Evolutionary conservation across 768 basidiomycete species (phyloP).

Genomic region (Pisolithus tinctorius): DNA sequence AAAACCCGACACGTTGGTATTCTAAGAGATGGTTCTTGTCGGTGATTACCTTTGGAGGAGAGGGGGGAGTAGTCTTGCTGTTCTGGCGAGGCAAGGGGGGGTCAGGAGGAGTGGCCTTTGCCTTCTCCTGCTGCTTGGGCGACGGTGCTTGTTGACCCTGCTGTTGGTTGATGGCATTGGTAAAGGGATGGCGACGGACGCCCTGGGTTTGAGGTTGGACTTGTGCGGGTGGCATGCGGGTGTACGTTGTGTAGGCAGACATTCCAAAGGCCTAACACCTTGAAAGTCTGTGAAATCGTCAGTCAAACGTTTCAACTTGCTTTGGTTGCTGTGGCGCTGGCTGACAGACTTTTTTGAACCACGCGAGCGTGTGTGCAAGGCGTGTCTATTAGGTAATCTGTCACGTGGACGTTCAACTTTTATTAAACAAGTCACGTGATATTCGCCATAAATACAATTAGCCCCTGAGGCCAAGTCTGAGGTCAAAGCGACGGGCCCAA

Average conservation of each 20-base stretch:
- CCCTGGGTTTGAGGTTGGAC: constrained; percentile 15
- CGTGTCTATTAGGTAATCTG: constrained; percentile 26
- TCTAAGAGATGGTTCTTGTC: constrained; percentile 53
- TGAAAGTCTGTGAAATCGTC: constrained; percentile 17
- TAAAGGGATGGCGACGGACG: constrained; percentile 36
- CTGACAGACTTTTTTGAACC: constrained; percentile 7
- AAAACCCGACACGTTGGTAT: constrained; percentile 70
- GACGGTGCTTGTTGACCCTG: constrained; percentile 25
- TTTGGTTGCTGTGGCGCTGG: constrained; percentile 1
- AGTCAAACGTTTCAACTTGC: not conserved
- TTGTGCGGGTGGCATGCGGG: constrained; percentile 28
- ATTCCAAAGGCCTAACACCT: constrained; percentile 45
- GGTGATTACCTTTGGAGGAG: constrained; percentile 69
- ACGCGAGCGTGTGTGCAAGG: constrained; percentile 9
- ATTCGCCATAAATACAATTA: too few relatives aligned
- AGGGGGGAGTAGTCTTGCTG: constrained; percentile 73
- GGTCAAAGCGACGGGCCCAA: constrained; percentile 3
- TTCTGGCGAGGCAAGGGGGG: constrained; percentile 79
- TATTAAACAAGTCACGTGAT: constrained; percentile 16
- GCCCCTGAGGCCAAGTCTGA: not conserved
- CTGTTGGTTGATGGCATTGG: constrained; percentile 33
- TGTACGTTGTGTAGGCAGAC: constrained; percentile 32
- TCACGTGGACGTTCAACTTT: constrained; percentile 26
- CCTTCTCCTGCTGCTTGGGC: constrained; percentile 33
- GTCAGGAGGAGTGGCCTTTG: constrained; percentile 36